Base-by-base conservation (phyloP, 805 yeast genomes). In the Yamadazyma paraphyllophila region DNA sequence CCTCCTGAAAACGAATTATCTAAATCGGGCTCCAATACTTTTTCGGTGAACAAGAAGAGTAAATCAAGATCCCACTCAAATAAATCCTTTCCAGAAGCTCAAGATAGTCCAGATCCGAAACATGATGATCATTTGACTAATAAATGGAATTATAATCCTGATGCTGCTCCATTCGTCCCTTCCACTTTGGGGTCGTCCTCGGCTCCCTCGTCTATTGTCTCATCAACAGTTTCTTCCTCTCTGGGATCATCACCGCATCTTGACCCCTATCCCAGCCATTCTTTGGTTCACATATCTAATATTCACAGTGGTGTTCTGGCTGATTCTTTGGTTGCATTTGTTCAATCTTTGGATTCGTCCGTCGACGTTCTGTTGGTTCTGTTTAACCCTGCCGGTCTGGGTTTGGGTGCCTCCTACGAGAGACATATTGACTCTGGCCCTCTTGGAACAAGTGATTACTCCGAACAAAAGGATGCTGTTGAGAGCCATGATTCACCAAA, bases 111-210 rank as follows among this genome's bases (percentile, higher is more conserved):
- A 26, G 29, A 36, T 11, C 10, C 29, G 12, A 36, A 17, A 5
- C 20, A 25, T 10, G 13, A n/a, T 10, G 15, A 20, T 5, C 15
- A 36, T 3, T 8, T 20, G 9, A 30, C 12, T 4, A 15, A 39
- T 32, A 20, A 20, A 3, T 20, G 43, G 25, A 15, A 6, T 35
- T 55, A 42, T 39, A 58, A 59, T 37, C 58, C 53, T 40, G 54
- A 58, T 51, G 63, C 62, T 7, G 45, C 36, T 33, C 57, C 62
- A 1, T 59, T 59, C 37, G 17, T 54, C 16, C 63, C 63, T 30
- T 25, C 31, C 6, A 35, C 45, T 10, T 9, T n/a, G 16, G 29
- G 15, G 29, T 30, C 42, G n/a, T 15, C 31, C 12, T 24, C 43
- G 8, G 14, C 36, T 20, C 29, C 31, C n/a, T 33, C 43, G 15